Evolutionary conservation across 208 protist species (phyloP), one percentile per base, ranked within the genome.

Genomic region (Acanthamoeba triangularis): DNA sequence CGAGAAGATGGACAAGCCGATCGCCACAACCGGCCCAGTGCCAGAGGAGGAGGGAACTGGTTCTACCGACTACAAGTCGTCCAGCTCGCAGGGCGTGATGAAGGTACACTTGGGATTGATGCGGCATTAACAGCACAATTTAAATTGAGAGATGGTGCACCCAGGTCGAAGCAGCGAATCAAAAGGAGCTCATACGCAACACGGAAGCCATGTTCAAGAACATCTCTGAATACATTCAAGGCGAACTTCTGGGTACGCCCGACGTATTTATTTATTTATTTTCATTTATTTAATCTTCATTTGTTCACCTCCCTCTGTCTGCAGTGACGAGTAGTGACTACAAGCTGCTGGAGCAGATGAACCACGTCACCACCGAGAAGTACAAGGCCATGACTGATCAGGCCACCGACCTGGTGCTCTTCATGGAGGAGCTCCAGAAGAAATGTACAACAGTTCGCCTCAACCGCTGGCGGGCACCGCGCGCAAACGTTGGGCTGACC

Each of bases 341-440:
- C 87, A 93, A 93, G 63, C 63, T 93, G 52, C 44, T 93, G 87
- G 87, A 93, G 59, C 54, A 76, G 87, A 93, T 93, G 87, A 93
- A 93, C 87, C 87, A 74, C 6, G 87, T 93, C 61, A 93, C 63
- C 14, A 76, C 59, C 52, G 87, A 76, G 37, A 93, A 93, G 35
- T 93, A 93, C 41, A 67, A 93, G 61, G 63, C 87, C 37, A 93
- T 93, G 87, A 93, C 87, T 6, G 61, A 93, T n/a, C 87, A 93
- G 87, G 87, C 87, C 87, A 76, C 87, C 59, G 61, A 93, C 37
- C 59, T 93, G 35, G 87, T 93, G 35, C 61, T 76, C 25, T 76
- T 76, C 61, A 93, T 93, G 87, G 87, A 93, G 23, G 87, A 93
- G 87, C 87, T 76, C 20, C 91, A 95, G 72, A 95, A 87, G 59